Base-by-base conservation (phyloP, 2,329 filamentous ascomycete genomes). In the Fulvia fulva region DNA sequence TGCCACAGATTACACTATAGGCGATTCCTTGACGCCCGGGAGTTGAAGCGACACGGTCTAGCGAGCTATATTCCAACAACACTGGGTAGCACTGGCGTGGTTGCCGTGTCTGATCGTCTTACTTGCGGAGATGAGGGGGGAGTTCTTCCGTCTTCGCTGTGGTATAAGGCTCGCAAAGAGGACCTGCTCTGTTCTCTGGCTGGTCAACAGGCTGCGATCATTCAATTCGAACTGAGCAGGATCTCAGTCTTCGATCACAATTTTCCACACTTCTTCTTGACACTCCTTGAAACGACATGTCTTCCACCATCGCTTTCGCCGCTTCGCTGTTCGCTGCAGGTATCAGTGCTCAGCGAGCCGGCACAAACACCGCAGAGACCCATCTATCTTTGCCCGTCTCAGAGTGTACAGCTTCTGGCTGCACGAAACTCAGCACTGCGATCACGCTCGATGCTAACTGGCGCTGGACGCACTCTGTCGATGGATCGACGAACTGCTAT, bases 401-500 rank as follows among this genome's bases (percentile, higher is more conserved):
- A 7, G 41, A 58, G 26, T 78, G 76, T 65, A 76, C 74, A 49
- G 70, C 71, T 21, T 73, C 67, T 16, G 74, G 74, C 16, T 78
- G 76, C 62, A 73, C 71, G 8, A 68, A 65, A 41, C 72, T 75
- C 63, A 53, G 64, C 26, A 72, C 69, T 34, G 63, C 51, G 8
- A 56, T 78, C 59, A 72, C 73, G n/a, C 67, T 79, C 32, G 77
- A 79, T 63, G 68, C 76, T 58, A 80, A 81, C 71, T 81, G 78
- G 78, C 76, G 78, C 61, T 81, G 78, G 78, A 59, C 76, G 22
- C 78, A 81, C 70, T 70, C 72, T 37, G 74, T 68, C 52, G 68
- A 63, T 53, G 76, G 76, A 44, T 78, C 74, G 63, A 77, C 75
- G 63, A 80, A 80, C 72, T 80, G 78, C 74, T 80, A 78, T 70